Evolutionary conservation across 768 basidiomycete species (phyloP).

Genomic region (Tylopilus subfusipes): DNA sequence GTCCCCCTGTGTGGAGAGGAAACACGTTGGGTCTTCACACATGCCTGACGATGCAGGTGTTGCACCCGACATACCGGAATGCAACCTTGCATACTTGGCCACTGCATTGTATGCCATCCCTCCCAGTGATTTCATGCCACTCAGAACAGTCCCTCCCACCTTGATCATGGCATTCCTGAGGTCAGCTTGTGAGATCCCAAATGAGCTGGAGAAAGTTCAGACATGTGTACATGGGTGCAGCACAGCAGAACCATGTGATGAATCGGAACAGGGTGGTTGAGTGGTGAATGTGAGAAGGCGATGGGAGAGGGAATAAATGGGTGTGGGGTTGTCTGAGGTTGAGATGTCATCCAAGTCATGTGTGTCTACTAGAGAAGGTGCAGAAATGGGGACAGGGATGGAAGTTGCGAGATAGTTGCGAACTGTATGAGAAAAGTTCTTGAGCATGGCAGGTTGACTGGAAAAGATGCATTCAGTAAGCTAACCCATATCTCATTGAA

Average conservation of each 20-base stretch:
- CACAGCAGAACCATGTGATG: constrained; percentile 13
- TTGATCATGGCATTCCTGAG: constrained; percentile 53
- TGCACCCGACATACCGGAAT: constrained; percentile 15
- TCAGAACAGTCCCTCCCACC: constrained; percentile 57
- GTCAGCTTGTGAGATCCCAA: constrained; percentile 46
- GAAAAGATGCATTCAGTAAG: constrained; percentile 14
- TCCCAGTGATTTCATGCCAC: constrained; percentile 50
- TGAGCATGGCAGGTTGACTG: constrained; percentile 50
- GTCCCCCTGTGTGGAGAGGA: constrained; percentile 21
- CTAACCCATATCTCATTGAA: background rate
- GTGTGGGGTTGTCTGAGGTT: constrained; percentile 30
- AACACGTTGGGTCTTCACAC: constrained; percentile 4
- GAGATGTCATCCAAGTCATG: constrained; percentile 18
- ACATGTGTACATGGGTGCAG: constrained; percentile 22
- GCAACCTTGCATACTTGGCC: constrained; percentile 37
- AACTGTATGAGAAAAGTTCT: constrained; percentile 50
- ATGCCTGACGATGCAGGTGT: constrained; percentile 9
- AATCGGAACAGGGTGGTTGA: constrained; percentile 30
- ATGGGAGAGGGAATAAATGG: constrained; percentile 47
- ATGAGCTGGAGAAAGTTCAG: constrained; percentile 21
- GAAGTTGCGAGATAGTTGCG: constrained; percentile 53
- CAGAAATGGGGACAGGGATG: constrained; percentile 45
- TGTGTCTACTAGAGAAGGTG: constrained; percentile 41
- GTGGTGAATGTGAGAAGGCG: constrained; percentile 62
- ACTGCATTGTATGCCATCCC: constrained; percentile 50